A percentile compares a stretch with the other conserved stretches of the same genome.
phyloP scores from a whole-genome alignment of 257 asterid genomes.

The Cinchona pubescens region DNA sequence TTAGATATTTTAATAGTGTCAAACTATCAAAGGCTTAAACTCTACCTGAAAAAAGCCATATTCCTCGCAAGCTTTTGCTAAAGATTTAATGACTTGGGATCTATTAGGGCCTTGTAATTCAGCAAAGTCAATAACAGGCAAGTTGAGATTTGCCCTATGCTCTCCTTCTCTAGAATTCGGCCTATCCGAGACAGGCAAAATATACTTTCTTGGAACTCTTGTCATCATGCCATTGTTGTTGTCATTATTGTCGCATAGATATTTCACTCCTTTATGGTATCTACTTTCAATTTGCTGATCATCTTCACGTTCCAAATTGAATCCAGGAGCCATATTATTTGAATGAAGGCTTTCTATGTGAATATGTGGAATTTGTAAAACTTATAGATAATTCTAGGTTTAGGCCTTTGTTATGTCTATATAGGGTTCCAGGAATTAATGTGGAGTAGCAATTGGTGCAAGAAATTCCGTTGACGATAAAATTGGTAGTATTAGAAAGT shows the following conservation, averaged over 20 bases:
- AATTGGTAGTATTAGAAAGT: too few relatives aligned
- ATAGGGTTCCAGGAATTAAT: background rate
- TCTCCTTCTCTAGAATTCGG: constrained; percentile 16
- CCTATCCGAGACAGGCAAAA: constrained; percentile 29
- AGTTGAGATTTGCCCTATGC: constrained; percentile 12
- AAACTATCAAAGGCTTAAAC: too few relatives aligned
- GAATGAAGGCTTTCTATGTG: background rate
- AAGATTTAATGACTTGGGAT: constrained; percentile 24
- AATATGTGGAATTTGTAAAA: background rate
- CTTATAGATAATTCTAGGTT: too few relatives aligned
- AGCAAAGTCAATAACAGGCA: constrained; percentile 35
- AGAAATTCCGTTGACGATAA: constrained; percentile 1
- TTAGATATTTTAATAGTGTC: too few relatives aligned
- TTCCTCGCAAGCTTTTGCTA: constrained; percentile 31
- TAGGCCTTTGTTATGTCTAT: background rate
- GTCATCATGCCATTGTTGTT: constrained; percentile 11
- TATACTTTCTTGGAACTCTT: constrained; percentile 29
- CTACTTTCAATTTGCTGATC: constrained; percentile 1
- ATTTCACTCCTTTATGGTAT: constrained; percentile 32
- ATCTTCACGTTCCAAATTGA: background rate
- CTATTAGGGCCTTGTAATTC: constrained; percentile 29
- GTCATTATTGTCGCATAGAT: constrained; percentile 22
- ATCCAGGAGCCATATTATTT: constrained; percentile 6
- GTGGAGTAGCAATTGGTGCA: background rate
- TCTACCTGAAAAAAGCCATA: constrained; percentile 38